Evolutionary conservation across 306 rosid species (phyloP), one percentile per base, ranked within the genome.

Genomic region (Medicago arabica): DNA sequence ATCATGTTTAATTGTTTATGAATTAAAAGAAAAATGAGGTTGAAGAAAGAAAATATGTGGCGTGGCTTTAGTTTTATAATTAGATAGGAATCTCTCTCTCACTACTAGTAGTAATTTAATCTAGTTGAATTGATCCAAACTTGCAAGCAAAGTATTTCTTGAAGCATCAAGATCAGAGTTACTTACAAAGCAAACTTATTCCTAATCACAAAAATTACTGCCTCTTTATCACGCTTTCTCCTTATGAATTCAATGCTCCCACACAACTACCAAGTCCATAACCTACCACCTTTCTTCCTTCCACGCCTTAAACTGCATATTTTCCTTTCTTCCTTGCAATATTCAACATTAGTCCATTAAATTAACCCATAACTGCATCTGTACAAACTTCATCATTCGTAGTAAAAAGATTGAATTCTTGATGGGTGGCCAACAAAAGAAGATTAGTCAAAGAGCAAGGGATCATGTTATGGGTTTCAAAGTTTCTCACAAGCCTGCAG

Each of bases 91-190:
- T 67, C 36, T 61, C 63, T 61, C 63, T 21, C 51, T 46, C 51
- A 12, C 6, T 46, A 1, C 11, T 6, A 77, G 66, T 73, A 49
- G 61, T 28, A 72, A 57, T 57, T 44, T 71, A 61, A 81, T 60
- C 5, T 67, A 44, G 69, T 60, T 76, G 72, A 46, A 72, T 60
- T 78, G 66, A 71, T 76, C 43, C 36, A 71, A 71, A 39, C 82
- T 59, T 78, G 69, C 90, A 89, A 86, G 89, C 82, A 89, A 86
- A 11, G 89, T 80, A 83, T 74, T 58, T 51, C 71, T 23, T 8
- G 3, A 77, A 53, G 61, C 65, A 72, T 67, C 80, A 58, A 16
- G 18, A 75, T 63, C 55, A 71, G 77, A 82, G 38, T 81, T 71
- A 84, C 83, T 84, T 58, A 25, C 15, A 58, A 44, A 71, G 12